phyloP scores from a whole-genome alignment of 352 stramenopile genomes.

The Bremia lactucae region DNA sequence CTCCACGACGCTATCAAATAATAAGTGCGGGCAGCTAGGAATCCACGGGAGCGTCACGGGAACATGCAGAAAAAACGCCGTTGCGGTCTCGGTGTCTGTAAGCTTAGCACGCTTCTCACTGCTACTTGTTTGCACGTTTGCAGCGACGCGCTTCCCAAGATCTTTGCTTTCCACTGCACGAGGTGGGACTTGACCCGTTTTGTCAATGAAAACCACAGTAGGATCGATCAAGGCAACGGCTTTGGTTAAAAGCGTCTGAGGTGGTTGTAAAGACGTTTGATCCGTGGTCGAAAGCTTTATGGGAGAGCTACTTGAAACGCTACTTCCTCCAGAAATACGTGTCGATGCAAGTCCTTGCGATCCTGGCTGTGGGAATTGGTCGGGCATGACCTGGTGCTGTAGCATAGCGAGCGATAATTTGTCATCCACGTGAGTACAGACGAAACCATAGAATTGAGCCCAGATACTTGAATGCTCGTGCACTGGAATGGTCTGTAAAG shows the following conservation, averaged over 20 bases:
- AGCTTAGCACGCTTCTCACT: constrained; percentile 24
- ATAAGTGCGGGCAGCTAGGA: constrained; percentile 40
- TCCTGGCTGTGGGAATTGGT: constrained; percentile 17
- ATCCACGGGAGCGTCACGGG: constrained; percentile 47
- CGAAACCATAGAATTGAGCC: constrained; percentile 50
- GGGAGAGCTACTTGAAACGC: neutral
- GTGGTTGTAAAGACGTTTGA: constrained; percentile 9
- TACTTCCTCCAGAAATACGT: constrained; percentile 2
- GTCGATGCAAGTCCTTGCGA: neutral
- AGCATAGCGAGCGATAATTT: constrained; percentile 39
- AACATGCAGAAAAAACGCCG: constrained; percentile 39
- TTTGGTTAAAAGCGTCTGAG: neutral
- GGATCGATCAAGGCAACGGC: constrained; percentile 26
- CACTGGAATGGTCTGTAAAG: constrained; percentile 31
- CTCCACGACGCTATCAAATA: constrained; percentile 46
- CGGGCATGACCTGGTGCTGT: constrained; percentile 45
- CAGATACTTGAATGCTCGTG: constrained; percentile 33
- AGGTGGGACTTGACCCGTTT: constrained; percentile 27
- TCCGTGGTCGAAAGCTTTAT: constrained; percentile 11
- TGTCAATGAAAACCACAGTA: constrained; percentile 56
- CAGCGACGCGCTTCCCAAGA: constrained; percentile 6
- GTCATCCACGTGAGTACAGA: constrained; percentile 47
- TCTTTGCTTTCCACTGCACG: constrained; percentile 25
- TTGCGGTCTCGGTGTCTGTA: constrained; percentile 1
- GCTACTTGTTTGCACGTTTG: constrained; percentile 8